A percentile compares a stretch with the other conserved stretches of the same genome.
Conservation (phyloP, 805 yeast species). For the Lachancea thermotolerans region DNA sequence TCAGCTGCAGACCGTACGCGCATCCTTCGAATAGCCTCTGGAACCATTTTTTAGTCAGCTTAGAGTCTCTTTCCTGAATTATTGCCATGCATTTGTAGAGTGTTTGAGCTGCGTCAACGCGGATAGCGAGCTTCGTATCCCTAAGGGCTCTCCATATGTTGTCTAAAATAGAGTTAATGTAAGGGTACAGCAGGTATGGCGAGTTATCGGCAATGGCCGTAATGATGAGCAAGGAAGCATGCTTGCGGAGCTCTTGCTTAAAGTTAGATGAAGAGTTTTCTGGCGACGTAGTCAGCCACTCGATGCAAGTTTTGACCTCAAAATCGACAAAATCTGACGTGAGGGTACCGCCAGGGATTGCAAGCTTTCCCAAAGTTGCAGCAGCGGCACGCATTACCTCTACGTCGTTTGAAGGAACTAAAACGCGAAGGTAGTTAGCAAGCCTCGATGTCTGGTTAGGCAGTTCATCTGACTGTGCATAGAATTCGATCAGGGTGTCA, state of each 20-base stretch:
- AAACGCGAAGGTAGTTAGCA: slow-evolving; percentile 78
- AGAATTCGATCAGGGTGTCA: slow-evolving; percentile 78
- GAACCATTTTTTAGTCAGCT: slow-evolving; percentile 70
- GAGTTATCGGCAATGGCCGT: slow-evolving; percentile 80
- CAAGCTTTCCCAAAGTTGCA: slow-evolving; percentile 77
- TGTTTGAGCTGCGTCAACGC: slow-evolving; percentile 80
- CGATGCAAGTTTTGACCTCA: slow-evolving; percentile 83
- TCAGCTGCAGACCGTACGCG: slow-evolving; percentile 46
- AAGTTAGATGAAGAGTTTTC: slow-evolving; percentile 41
- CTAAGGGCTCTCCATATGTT: slow-evolving; percentile 83
- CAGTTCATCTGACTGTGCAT: slow-evolving; percentile 74
- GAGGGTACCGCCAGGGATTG: slow-evolving; percentile 81
- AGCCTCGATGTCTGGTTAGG: slow-evolving; percentile 84
- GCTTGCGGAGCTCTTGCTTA: slow-evolving; percentile 77
- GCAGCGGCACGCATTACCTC: slow-evolving; percentile 86
- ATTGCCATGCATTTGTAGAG: slow-evolving; percentile 72
- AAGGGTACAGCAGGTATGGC: slow-evolving; percentile 74
- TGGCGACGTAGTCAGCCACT: slow-evolving; percentile 68
- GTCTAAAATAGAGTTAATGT: slow-evolving; percentile 70
- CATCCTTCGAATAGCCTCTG: slow-evolving; percentile 63
- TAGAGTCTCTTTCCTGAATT: slow-evolving; percentile 69
- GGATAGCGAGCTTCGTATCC: slow-evolving; percentile 65
- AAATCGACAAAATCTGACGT: slow-evolving; percentile 91
- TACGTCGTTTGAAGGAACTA: slow-evolving; percentile 74
- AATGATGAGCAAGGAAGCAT: slow-evolving; percentile 82